phyloP scores from a whole-genome alignment of 176 grass and related monocot genomes.

The Triticum monococcum region DNA sequence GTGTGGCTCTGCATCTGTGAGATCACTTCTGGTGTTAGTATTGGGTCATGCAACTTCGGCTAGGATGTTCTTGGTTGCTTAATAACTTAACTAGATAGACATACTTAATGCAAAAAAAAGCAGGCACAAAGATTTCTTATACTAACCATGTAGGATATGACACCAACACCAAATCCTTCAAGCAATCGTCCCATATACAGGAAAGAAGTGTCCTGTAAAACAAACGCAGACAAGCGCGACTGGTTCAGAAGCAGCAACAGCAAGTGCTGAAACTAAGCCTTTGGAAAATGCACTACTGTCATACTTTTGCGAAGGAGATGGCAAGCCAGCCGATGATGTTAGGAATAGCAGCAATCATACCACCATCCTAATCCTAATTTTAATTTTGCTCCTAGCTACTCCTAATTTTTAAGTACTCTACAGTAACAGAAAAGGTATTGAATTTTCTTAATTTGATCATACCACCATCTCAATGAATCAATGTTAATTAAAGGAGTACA shows the following conservation, averaged over 20 bases:
- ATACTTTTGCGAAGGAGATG: slow-evolving; percentile 91
- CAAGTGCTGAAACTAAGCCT: background rate
- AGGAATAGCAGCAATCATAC: slow-evolving; percentile 92
- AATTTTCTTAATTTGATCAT: no score
- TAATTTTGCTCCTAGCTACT: no score
- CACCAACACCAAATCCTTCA: slow-evolving; percentile 90
- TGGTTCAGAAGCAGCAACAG: background rate
- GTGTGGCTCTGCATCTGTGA: no score
- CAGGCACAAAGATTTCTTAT: background rate
- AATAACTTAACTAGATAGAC: background rate
- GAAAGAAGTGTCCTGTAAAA: slow-evolving; percentile 76
- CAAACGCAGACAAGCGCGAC: background rate
- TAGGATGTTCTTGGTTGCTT: no score
- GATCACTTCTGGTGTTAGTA: no score
- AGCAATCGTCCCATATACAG: slow-evolving; percentile 93
- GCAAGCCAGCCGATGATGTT: slow-evolving; percentile 96
- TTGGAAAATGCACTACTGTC: background rate
- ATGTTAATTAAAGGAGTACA: no score
- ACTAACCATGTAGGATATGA: slow-evolving; percentile 81
- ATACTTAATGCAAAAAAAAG: background rate
- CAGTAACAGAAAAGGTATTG: no score
- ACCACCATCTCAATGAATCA: no score
- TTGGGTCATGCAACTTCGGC: no score
- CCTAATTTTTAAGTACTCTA: no score
- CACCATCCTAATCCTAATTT: no score